These are phyloP conservation scores for Fusarium mundagurra DNA, from an alignment of 2,329 filamentous ascomycete species.

Conservation along the genomic window DNA sequence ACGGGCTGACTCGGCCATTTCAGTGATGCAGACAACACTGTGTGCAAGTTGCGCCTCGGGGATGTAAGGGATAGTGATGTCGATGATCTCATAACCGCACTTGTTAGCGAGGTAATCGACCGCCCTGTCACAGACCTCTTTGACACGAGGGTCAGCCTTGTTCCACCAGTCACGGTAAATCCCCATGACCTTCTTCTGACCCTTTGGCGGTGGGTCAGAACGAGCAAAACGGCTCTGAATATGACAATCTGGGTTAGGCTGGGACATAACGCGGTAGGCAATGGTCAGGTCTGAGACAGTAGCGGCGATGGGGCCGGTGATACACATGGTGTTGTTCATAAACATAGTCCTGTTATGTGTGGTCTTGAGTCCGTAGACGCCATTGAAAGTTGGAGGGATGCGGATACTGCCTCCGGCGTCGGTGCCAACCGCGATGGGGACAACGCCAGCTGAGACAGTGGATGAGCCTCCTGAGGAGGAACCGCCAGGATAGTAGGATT, in stretches of 20 bases:
- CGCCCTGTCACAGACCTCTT: constrained; percentile 67
- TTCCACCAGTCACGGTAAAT: constrained; percentile 67
- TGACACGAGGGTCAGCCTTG: constrained; percentile 68
- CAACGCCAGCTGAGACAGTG: constrained; percentile 72
- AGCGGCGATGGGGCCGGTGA: constrained; percentile 79
- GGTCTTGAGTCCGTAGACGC: constrained; percentile 83
- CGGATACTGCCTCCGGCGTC: constrained; percentile 82
- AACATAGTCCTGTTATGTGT: constrained; percentile 75
- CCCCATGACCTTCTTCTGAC: constrained; percentile 72
- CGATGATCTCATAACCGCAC: constrained; percentile 59
- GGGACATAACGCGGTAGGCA: constrained; percentile 83
- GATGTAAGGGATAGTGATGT: constrained; percentile 74
- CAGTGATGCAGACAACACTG: constrained; percentile 78
- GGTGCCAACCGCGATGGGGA: constrained; percentile 79
- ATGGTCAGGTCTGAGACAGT: constrained; percentile 81
- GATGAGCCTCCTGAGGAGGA: constrained; percentile 83
- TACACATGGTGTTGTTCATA: constrained; percentile 64
- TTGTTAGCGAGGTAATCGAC: constrained; percentile 66
- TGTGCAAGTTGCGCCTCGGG: constrained; percentile 80
- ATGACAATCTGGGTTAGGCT: constrained; percentile 72
- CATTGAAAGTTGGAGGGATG: constrained; percentile 79
- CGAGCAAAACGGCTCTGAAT: constrained; percentile 71
- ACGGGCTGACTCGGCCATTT: constrained; percentile 65
- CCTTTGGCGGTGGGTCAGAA: constrained; percentile 56
- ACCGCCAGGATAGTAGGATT: constrained; percentile 80